A percentile compares a stretch with the other conserved stretches of the same genome.
Conservation (phyloP, 2,329 filamentous ascomycete species). For the Ploettnerulaceae sp. region DNA sequence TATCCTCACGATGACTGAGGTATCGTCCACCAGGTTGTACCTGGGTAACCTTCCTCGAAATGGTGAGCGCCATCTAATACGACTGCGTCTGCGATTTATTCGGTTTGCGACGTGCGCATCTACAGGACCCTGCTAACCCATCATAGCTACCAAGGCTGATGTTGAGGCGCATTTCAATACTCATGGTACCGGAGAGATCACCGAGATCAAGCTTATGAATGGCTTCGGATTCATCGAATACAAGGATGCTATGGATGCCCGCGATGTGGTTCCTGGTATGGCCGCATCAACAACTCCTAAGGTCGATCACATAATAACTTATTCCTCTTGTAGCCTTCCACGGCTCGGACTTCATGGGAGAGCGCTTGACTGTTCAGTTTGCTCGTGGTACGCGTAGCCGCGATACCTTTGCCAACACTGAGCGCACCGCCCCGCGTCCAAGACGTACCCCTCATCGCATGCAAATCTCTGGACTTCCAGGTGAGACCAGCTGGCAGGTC, state of each 20-base stretch:
- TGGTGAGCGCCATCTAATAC: constrained; percentile 57
- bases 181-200: constrained; percentile 95
- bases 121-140: constrained; percentile 17
- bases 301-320: constrained; percentile 22
- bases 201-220: constrained; percentile 99
- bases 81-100: background rate
- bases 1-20: constrained; percentile 61
- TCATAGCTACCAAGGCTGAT: constrained; percentile 86
- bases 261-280: constrained; percentile 96
- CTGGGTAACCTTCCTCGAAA: constrained; percentile 95
- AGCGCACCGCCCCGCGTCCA: constrained; percentile 70
- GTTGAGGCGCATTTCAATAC: constrained; percentile 93
- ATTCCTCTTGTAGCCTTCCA: constrained; percentile 52
- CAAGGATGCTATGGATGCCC: constrained; percentile 95
- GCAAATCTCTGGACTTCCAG: constrained; percentile 94
- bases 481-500: constrained; percentile 99
- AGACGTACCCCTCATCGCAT: constrained; percentile 94
- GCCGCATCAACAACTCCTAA: constrained; percentile 20
- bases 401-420: constrained; percentile 56
- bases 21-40: constrained; percentile 92
- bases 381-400: constrained; percentile 77
- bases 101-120: background rate
- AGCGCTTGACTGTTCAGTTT: constrained; percentile 96
- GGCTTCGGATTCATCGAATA: constrained; percentile 99
- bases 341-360: constrained; percentile 96